Evolutionary conservation across 306 rosid species (phyloP).

Genomic region (Vigna unguiculata): DNA sequence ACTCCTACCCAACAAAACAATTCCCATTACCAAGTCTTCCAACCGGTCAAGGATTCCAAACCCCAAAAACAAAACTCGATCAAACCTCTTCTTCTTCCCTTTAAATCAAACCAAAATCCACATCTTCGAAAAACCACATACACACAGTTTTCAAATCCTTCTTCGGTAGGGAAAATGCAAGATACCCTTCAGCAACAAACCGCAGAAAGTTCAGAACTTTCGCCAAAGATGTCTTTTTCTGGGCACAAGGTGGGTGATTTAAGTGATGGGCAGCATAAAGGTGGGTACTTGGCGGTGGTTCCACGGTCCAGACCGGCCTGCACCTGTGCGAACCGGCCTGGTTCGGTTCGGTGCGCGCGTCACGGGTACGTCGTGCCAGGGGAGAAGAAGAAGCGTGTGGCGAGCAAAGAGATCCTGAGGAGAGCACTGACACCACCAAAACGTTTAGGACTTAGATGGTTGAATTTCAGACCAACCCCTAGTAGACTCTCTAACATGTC

Average conservation of each 20-base stretch:
- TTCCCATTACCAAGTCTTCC: constrained; percentile 41
- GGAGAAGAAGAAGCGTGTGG: constrained; percentile 58
- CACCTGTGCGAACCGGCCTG: constrained; percentile 62
- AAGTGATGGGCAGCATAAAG: constrained; percentile 39
- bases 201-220: constrained; percentile 35
- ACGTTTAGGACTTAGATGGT: constrained; percentile 71
- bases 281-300: constrained; percentile 35
- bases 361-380: constrained; percentile 62
- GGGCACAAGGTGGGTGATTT: constrained; percentile 13
- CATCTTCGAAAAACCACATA: background rate
- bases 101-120: constrained; percentile 2
- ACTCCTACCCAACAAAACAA: background rate
- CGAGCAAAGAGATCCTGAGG: constrained; percentile 70
- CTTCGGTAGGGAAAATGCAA: constrained; percentile 45
- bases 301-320: constrained; percentile 54
- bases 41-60: constrained; percentile 34
- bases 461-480: constrained; percentile 84
- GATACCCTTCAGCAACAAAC: constrained; percentile 27
- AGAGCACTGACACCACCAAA: constrained; percentile 75
- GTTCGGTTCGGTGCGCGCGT: constrained; percentile 59
- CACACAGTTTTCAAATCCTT: background rate
- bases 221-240: constrained; percentile 30
- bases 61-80: background rate
- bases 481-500: constrained; percentile 93
- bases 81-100: constrained; percentile 4